Evolutionary conservation across 805 yeast genomes (phyloP).

Genomic region (Henningerozyma blattae): DNA sequence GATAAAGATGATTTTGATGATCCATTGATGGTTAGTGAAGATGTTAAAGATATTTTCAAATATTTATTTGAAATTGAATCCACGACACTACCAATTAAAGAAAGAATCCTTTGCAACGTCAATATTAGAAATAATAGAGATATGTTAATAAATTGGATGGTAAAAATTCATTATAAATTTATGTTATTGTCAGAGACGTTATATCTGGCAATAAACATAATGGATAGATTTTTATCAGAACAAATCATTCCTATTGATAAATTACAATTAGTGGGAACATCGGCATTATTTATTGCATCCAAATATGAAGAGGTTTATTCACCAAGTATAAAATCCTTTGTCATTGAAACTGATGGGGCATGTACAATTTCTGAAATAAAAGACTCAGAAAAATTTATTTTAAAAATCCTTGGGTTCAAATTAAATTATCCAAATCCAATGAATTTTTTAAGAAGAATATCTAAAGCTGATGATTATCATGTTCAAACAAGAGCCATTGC

Average conservation of each 20-base stretch:
- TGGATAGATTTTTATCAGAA: constrained; percentile 72
- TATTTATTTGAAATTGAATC: constrained; percentile 60
- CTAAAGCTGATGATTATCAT: constrained; percentile 87
- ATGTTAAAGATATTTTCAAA: constrained; percentile 73
- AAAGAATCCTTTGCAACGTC: constrained; percentile 26
- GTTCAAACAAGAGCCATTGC: constrained; percentile 80
- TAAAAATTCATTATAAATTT: constrained; percentile 73
- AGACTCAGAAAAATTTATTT: constrained; percentile 66
- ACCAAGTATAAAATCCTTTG: constrained; percentile 75
- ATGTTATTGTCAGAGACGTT: constrained; percentile 75
- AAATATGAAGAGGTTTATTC: constrained; percentile 85
- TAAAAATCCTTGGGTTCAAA: constrained; percentile 61
- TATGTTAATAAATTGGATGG: constrained; percentile 81
- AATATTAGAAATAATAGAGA: constrained; percentile 38
- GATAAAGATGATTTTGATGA: constrained; percentile 67
- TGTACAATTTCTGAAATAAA: constrained; percentile 67
- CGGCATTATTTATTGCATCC: constrained; percentile 75
- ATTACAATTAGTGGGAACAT: constrained; percentile 74
- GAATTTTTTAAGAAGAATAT: constrained; percentile 79
- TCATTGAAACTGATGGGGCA: constrained; percentile 71
- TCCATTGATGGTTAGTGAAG: constrained; percentile 84
- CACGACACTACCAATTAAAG: constrained; percentile 45
- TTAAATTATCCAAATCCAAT: constrained; percentile 80
- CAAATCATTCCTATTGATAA: constrained; percentile 65
- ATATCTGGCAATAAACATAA: constrained; percentile 65